phyloP scores from a whole-genome alignment of 768 basidiomycete genomes.

The Cystofilobasidium capitatum region DNA sequence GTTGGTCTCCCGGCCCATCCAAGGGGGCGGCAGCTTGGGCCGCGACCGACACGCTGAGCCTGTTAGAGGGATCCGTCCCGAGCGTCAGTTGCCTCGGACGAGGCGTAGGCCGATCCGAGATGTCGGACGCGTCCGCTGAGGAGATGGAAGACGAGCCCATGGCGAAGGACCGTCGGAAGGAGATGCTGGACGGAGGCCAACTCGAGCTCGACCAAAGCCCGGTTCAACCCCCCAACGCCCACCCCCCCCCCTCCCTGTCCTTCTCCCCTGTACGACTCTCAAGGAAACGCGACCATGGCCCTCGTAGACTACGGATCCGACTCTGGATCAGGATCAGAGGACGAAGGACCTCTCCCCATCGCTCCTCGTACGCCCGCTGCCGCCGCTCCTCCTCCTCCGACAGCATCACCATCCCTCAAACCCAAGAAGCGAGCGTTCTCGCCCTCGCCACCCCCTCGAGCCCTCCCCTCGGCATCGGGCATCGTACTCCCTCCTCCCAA shows the following conservation, averaged over 20 bases:
- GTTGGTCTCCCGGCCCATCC: too few relatives aligned
- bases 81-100: neutral
- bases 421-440: neutral
- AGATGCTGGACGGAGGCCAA: too few relatives aligned
- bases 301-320: constrained; percentile 27
- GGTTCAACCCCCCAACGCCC: too few relatives aligned
- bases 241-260: too few relatives aligned
- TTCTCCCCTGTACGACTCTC: too few relatives aligned
- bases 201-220: too few relatives aligned
- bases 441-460: constrained; percentile 5
- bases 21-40: neutral
- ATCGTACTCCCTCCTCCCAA: constrained; percentile 22
- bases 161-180: too few relatives aligned
- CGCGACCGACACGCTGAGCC: neutral
- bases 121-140: too few relatives aligned
- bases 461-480: constrained; percentile 14
- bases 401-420: neutral
- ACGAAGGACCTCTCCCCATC: neutral
- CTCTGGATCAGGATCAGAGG: constrained; percentile 13
- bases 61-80: neutral
- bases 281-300: too few relatives aligned
- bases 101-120: too few relatives aligned
- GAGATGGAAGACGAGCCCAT: too few relatives aligned
- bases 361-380: neutral
- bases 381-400: neutral